phyloP scores from a whole-genome alignment of 768 basidiomycete species.

The Pleurotus eryngii region DNA sequence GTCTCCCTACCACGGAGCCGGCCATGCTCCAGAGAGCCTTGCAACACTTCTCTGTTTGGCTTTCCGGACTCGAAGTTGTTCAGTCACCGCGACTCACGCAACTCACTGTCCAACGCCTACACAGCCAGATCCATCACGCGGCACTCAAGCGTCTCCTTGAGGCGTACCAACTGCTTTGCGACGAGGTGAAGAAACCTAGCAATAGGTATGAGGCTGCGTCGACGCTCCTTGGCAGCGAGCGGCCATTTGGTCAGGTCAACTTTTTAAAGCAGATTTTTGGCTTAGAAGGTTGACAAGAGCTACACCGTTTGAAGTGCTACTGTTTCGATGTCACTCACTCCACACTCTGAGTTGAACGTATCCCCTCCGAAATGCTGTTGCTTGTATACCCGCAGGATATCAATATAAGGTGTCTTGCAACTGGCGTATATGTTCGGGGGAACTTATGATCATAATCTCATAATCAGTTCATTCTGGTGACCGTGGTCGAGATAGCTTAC shows the following conservation, averaged over 20 bases:
- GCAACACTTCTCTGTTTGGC: constrained; percentile 75
- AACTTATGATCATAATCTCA: too few relatives aligned
- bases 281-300: constrained; percentile 35
- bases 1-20: constrained; percentile 63
- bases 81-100: constrained; percentile 77
- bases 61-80: constrained; percentile 77
- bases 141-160: constrained; percentile 65
- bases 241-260: constrained; percentile 79
- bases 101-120: constrained; percentile 64
- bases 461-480: too few relatives aligned
- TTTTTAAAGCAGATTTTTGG: constrained; percentile 79
- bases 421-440: too few relatives aligned
- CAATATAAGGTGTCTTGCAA: too few relatives aligned
- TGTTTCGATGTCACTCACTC: too few relatives aligned
- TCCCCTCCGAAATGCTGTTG: too few relatives aligned
- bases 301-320: too few relatives aligned
- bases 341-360: too few relatives aligned
- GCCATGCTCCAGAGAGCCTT: constrained; percentile 60
- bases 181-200: constrained; percentile 67
- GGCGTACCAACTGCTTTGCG: constrained; percentile 73
- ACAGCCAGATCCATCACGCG: constrained; percentile 68
- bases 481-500: not conserved
- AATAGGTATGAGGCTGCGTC: constrained; percentile 91
- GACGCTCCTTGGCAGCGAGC: constrained; percentile 77
- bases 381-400: too few relatives aligned